Conservation (phyloP, 2,329 filamentous ascomycete species). For the Botrytis hyacinthi region DNA sequence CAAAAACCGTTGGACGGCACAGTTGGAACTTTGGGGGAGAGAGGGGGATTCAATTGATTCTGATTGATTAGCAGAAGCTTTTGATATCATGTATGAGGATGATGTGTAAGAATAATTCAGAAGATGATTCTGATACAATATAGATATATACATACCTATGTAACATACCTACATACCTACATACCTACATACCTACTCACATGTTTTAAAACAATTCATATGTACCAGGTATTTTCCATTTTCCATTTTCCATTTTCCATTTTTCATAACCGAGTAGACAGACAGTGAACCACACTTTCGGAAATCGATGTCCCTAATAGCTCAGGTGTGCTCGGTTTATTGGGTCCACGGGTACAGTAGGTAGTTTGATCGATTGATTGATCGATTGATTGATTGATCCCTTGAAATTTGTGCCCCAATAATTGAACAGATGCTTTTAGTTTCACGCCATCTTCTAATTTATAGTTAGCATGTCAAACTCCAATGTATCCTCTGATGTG, state of each 20-base stretch:
- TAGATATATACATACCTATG: too few relatives aligned
- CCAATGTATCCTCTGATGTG: background rate
- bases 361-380: background rate
- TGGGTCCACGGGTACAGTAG: background rate
- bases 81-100: background rate
- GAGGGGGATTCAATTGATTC: background rate
- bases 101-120: background rate
- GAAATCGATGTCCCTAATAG: background rate
- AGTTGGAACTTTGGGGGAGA: background rate
- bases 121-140: background rate
- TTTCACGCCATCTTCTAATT: background rate
- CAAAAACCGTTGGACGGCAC: background rate
- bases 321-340: background rate
- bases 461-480: background rate
- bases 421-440: background rate
- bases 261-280: background rate
- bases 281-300: background rate
- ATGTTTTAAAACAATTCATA: background rate
- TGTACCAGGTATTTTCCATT: too few relatives aligned
- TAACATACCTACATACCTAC: too few relatives aligned
- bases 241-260: background rate
- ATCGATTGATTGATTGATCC: background rate
- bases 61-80: background rate
- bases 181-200: too few relatives aligned
- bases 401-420: background rate